Conservation (phyloP, 176 grass and related monocot genomes). For the Oryza brachyantha region DNA sequence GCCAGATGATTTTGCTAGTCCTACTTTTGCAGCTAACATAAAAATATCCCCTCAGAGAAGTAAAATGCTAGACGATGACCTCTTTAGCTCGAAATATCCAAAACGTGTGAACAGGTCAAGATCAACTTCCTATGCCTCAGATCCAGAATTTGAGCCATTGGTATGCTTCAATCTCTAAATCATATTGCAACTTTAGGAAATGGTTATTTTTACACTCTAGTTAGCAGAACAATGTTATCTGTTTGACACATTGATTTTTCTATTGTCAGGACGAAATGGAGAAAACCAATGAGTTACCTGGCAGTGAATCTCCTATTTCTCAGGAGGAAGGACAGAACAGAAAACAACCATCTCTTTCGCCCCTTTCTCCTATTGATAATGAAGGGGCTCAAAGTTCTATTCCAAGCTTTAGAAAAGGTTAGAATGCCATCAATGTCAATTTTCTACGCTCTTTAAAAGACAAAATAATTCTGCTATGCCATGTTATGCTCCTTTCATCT, state of each 20-base stretch:
- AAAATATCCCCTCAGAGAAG: conserved; percentile 38
- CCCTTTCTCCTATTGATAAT: conserved; percentile 39
- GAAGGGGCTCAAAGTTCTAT: conserved; percentile 38
- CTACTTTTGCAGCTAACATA: conserved; percentile 64
- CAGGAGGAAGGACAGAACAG: conserved; percentile 25
- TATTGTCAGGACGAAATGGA: conserved; percentile 30
- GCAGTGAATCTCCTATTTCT: conserved; percentile 30
- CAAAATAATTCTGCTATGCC: conserved; percentile 1
- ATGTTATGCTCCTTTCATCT: not conserved
- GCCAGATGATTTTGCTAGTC: conserved; percentile 54
- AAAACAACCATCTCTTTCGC: conserved; percentile 28
- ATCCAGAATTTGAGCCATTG: conserved; percentile 51
- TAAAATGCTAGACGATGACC: conserved; percentile 45
- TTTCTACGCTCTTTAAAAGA: not conserved
- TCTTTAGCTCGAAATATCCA: conserved; percentile 36
- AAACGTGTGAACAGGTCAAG: conserved; percentile 47
- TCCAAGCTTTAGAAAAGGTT: conserved; percentile 44
- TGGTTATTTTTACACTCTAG: conserved; percentile 15
- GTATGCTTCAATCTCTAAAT: conserved; percentile 52
- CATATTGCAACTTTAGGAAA: conserved; percentile 20
- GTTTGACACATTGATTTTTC: conserved; percentile 5
- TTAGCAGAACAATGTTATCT: conserved; percentile 11
- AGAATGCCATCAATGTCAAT: conserved; percentile 1
- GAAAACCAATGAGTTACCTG: conserved; percentile 37
- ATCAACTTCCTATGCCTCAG: conserved; percentile 47